Evolutionary conservation across 1,139 yeast genomes (phyloP), one percentile per base, ranked within the genome.

Genomic region (Blastobotrys serpentis): DNA sequence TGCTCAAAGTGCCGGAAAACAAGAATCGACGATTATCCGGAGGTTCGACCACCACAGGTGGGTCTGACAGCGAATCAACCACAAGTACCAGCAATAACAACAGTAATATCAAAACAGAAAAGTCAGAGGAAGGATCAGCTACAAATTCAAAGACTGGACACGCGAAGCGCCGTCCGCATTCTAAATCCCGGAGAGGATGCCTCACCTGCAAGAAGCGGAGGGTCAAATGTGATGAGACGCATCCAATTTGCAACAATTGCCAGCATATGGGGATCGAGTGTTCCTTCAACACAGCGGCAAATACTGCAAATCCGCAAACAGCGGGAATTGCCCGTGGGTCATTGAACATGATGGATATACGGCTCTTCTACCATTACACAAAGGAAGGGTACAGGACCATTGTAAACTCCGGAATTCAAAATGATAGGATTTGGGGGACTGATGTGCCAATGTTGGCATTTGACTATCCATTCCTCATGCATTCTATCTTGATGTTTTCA

Each of bases 401-500:
- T 44, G 86, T 95, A 0, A 87, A 85, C 1, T 95, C 96, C 0
- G 96, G 96, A 1, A 87, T 89, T 32, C 84, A 94, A 16, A 95
- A 86, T 56, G 82, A 86, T 29, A 79, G 84, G 56, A 85, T 90
- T 32, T 90, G 98, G 98, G 80, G 82, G 48, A 79, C 78, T 46
- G 95, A 87, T 58, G 87, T 90, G 14, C 96, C 97, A 1, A 79
- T 82, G 73, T 72, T 90, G 52, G 96, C 97, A 6, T 88, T 90
- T 67, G 81, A 84, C 51, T 84, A 84, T 65, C 96, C 96, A 14
- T 89, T 87, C 60, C 71, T 90, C 56, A 89, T 90, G 97, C 97
- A 90, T 66, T 82, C 95, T 1, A 75, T 90, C 2, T 71, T 90
- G 49, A 95, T 96, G 13, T 86, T 90, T 60, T 82, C 95, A 53